Evolutionary conservation across 768 basidiomycete species (phyloP).

Genomic region (Auriculariales sp.): DNA sequence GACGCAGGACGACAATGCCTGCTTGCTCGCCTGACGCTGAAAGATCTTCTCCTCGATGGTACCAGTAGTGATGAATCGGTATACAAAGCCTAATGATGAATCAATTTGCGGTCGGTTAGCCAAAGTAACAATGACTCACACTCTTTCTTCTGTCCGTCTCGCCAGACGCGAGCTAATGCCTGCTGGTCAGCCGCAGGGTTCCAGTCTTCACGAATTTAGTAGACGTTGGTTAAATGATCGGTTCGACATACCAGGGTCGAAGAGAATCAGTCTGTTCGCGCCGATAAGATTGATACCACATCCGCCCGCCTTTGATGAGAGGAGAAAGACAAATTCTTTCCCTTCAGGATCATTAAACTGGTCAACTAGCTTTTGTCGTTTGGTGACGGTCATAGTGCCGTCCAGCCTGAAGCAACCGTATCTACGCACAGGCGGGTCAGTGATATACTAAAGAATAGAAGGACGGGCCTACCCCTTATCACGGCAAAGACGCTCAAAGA

Average conservation of each 20-base stretch:
- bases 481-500: conserved; percentile 81
- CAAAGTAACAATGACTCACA: conserved; percentile 38
- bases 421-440: conserved; percentile 25
- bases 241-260: conserved; percentile 65
- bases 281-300: conserved; percentile 96
- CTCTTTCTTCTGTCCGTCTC: conserved; percentile 99
- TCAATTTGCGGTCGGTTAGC: conserved; percentile 1
- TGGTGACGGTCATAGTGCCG: conserved; percentile 82
- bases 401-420: conserved; percentile 89
- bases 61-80: conserved; percentile 92
- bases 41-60: conserved; percentile 99
- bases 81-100: conserved; percentile 67
- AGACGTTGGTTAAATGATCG: too few relatives aligned
- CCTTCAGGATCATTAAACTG: conserved; percentile 89
- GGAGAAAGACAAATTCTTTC: conserved; percentile 86
- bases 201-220: conserved; percentile 52
- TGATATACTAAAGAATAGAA: conserved; percentile 3
- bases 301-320: conserved; percentile 92
- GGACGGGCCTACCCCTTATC: conserved; percentile 51
- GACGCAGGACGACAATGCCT: conserved; percentile 92
- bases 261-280: conserved; percentile 87
- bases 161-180: conserved; percentile 95
- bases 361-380: conserved; percentile 91
- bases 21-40: conserved; percentile 91
- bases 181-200: conserved; percentile 98